Evolutionary conservation across 495 filamentous ascomycete species (phyloP).

Genomic region (Aspergillus ostianus): DNA sequence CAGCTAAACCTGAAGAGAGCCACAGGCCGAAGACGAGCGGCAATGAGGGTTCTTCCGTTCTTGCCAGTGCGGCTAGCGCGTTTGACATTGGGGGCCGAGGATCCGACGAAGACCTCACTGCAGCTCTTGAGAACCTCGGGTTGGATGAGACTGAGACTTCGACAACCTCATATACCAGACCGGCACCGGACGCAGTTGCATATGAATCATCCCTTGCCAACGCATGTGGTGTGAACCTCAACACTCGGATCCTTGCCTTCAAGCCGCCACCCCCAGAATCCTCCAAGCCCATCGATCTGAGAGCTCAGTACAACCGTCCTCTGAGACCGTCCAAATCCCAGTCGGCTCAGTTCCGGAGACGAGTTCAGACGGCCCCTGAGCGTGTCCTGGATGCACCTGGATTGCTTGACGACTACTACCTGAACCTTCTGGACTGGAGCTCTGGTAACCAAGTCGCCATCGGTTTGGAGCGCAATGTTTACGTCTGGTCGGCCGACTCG

Average conservation of each 20-base stretch:
- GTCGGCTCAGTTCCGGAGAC: constrained; percentile 80
- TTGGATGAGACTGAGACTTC: constrained; percentile 61
- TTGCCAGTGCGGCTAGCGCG: constrained; percentile 65
- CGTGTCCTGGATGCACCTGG: constrained; percentile 97
- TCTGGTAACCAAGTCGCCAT: constrained; percentile 97
- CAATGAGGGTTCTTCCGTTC: constrained; percentile 66
- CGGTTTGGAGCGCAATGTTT: constrained; percentile 92
- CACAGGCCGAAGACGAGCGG: constrained; percentile 67
- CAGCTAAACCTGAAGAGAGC: constrained; percentile 74
- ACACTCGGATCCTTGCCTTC: constrained; percentile 96
- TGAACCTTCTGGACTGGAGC: constrained; percentile 98
- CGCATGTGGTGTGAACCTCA: constrained; percentile 89
- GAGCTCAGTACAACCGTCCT: constrained; percentile 96
- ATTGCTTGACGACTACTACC: constrained; percentile 96
- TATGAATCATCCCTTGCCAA: constrained; percentile 90
- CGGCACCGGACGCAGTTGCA: constrained; percentile 80
- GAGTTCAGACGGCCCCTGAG: constrained; percentile 91
- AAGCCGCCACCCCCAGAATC: constrained; percentile 97
- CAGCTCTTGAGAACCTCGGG: constrained; percentile 74
- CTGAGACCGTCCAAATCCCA: constrained; percentile 71
- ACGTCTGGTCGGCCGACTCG: constrained; percentile 98
- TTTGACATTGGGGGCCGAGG: constrained; percentile 62
- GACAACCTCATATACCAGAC: constrained; percentile 61
- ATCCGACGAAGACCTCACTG: constrained; percentile 72
- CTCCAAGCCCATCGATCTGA: constrained; percentile 94